Evolutionary conservation across 2,329 filamentous ascomycete species (phyloP).

Genomic region (Trichocomaceae sp.): DNA sequence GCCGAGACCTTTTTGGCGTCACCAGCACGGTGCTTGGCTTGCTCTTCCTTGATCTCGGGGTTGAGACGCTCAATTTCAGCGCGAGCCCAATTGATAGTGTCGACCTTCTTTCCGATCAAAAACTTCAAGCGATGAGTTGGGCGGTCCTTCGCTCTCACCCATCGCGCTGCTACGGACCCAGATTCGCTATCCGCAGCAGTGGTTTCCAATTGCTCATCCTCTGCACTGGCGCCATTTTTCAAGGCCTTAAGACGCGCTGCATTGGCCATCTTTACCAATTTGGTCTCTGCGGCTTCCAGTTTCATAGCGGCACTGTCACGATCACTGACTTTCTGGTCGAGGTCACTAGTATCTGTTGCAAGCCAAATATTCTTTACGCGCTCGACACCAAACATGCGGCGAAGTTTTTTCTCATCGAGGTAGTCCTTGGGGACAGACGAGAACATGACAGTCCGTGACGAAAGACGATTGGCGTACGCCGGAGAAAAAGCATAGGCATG

Average conservation of each 20-base stretch:
- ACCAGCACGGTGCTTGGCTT: conserved; percentile 59
- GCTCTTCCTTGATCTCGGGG: conserved; percentile 62
- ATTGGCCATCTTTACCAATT: conserved; percentile 74
- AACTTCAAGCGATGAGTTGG: conserved; percentile 68
- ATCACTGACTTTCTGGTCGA: conserved; percentile 74
- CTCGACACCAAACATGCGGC: conserved; percentile 69
- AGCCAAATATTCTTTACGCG: conserved; percentile 82
- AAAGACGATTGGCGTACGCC: conserved; percentile 75
- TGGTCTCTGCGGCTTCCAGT: conserved; percentile 79
- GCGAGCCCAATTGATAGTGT: conserved; percentile 88
- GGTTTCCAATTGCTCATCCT: conserved; percentile 37
- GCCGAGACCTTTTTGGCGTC: conserved; percentile 62
- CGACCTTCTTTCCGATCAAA: conserved; percentile 78
- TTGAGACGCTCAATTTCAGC: conserved; percentile 68
- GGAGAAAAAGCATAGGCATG: conserved; percentile 88
- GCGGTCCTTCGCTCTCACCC: conserved; percentile 65
- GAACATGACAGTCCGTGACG: conserved; percentile 84
- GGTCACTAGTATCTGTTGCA: conserved; percentile 64
- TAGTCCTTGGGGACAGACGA: conserved; percentile 75
- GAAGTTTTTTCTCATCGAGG: conserved; percentile 67
- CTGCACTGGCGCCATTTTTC: conserved; percentile 50
- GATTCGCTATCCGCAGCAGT: conserved; percentile 54
- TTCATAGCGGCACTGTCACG: conserved; percentile 73
- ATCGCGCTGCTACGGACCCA: conserved; percentile 65
- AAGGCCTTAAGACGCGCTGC: conserved; percentile 60